Percentiles rank a stretch among this genome's conserved stretches.
Conservation (phyloP, 2,329 filamentous ascomycete genomes). For the Camillea tinctor region DNA sequence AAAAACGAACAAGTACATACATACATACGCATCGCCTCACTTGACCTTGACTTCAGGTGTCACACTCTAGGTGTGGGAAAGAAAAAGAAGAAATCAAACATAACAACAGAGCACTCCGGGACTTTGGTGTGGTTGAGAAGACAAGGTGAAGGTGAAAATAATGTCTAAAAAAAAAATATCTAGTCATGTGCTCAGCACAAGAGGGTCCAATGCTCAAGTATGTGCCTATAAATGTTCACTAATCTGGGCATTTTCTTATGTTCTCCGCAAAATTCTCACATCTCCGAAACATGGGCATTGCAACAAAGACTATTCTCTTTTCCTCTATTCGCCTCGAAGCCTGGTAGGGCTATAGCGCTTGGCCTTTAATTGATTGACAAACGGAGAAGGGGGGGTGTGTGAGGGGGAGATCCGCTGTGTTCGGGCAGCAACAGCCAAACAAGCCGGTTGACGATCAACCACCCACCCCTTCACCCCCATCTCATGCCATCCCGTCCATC, state of each 20-base stretch:
- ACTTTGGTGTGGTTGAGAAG: conserved; percentile 12
- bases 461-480: conserved; percentile 21
- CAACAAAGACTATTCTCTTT: conserved; percentile 1
- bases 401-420: conserved; percentile 30
- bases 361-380: conserved; percentile 26
- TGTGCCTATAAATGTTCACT: background rate
- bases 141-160: conserved; percentile 3
- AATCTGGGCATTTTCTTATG: conserved; percentile 6
- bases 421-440: conserved; percentile 42
- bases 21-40: conserved; percentile 33
- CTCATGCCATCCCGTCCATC: conserved; percentile 10
- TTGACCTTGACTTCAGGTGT: conserved; percentile 30
- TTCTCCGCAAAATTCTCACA: conserved; percentile 4
- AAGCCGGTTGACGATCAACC: conserved; percentile 32
- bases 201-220: background rate
- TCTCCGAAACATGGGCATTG: conserved; percentile 2
- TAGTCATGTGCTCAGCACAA: conserved; percentile 8
- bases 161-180: conserved; percentile 1
- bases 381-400: conserved; percentile 22
- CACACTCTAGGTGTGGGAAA: conserved; percentile 16
- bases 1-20: conserved; percentile 24
- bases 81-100: background rate
- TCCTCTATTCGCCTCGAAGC: conserved; percentile 11
- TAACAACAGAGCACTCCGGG: background rate
- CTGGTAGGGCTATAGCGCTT: conserved; percentile 23